Evolutionary conservation across 495 filamentous ascomycete genomes (phyloP), one percentile per base, ranked within the genome.

Genomic region (Penicillium lividum): DNA sequence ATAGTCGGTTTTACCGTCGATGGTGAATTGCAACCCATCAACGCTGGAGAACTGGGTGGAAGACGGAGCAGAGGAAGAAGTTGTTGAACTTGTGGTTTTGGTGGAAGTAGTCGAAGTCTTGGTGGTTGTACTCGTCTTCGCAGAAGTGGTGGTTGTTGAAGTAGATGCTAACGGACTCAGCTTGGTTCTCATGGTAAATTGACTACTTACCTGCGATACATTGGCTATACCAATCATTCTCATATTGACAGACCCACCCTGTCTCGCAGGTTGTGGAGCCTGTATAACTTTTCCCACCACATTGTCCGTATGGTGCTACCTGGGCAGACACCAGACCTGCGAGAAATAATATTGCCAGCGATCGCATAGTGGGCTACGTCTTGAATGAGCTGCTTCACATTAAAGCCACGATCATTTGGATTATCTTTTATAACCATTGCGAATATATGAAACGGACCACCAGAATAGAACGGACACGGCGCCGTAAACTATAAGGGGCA

Each of bases 1-100:
- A 71, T 87, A 85, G 56, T 77, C 76, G 5, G 82, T 84, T 58
- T 81, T 63, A 18, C 84, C 85, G 65, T 88, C 83, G 61, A 89
- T 83, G 50, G 72, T 77, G 73, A 89, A 88, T 33, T 84, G 77
- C 7, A 74, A 71, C 0, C 80, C 85, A 4, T 80, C 69, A 0
- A 78, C 78, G 4, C 72, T 78, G 13, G 83, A 73, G 51, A 84
- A 84, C 5, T 69, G 77, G 9, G 59, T 60, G 8, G 56, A 58
- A 1, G 59, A 59, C 4, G 63, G 61, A 0, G 60, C 58, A 11
- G 42, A 22, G 33, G 66, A 47, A 6, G 51, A 38, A 1, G 63
- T 64, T 6, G 64, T 58, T 27, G 62, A 62, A 18, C 53, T 38
- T 31, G 42, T 57, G 18, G 33, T 27, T 7, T 58, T 56, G 33